Conservation (phyloP, 257 asterid genomes). For the Anisodus tanguticus region DNA sequence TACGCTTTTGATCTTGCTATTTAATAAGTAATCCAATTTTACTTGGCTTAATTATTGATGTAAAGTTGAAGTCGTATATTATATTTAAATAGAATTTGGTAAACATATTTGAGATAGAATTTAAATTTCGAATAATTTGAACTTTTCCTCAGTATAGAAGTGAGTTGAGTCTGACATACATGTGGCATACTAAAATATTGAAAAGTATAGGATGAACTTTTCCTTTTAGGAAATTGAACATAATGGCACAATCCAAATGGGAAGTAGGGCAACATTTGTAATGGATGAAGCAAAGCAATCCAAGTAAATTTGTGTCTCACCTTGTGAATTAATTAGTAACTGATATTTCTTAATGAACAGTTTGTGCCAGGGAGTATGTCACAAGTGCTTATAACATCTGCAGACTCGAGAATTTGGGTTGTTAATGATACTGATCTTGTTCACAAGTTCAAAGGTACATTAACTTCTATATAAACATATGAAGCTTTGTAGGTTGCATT, state of each 20-base stretch:
- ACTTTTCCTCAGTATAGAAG: neutral
- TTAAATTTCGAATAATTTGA: neutral
- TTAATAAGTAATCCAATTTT: neutral
- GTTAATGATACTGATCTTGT: slow-evolving; percentile 81
- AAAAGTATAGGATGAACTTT: neutral
- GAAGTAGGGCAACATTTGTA: neutral
- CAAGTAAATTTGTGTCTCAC: slow-evolving; percentile 4
- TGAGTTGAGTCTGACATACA: neutral
- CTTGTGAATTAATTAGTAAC: slow-evolving; percentile 27
- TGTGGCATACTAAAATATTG: neutral
- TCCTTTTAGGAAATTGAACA: neutral
- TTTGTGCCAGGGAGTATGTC: slow-evolving; percentile 93
- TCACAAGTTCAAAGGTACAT: slow-evolving; percentile 93
- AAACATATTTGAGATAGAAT: neutral
- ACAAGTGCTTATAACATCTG: slow-evolving; percentile 92
- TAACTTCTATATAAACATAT: neutral
- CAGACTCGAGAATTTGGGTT: slow-evolving; percentile 93
- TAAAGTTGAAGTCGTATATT: neutral
- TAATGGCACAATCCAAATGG: neutral
- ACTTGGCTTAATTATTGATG: neutral
- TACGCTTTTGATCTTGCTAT: neutral
- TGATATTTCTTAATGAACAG: slow-evolving; percentile 52
- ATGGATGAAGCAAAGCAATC: slow-evolving; percentile 19
- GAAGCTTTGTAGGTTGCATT: neutral
- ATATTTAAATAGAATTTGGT: neutral